Evolutionary conservation across 2,329 filamentous ascomycete species (phyloP).

Genomic region (Trichoderma gracile): DNA sequence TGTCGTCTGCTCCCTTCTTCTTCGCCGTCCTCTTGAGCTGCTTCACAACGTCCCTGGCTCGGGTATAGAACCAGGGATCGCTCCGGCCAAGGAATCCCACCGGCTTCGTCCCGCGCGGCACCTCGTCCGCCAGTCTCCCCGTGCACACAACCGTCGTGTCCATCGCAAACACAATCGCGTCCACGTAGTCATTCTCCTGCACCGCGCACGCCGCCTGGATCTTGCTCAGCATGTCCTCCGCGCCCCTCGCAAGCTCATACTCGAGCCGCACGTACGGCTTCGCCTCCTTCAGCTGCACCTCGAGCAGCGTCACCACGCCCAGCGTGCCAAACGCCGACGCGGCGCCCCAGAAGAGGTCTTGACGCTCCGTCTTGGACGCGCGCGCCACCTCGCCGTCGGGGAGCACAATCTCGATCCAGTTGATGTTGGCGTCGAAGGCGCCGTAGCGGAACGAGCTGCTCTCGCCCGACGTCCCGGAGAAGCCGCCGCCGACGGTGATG

Average conservation of each 20-base stretch:
- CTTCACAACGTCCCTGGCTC: constrained; percentile 52
- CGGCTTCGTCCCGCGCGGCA: constrained; percentile 39
- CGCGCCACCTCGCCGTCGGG: constrained; percentile 58
- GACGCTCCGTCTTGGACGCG: constrained; percentile 54
- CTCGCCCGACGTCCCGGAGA: constrained; percentile 67
- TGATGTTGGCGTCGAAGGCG: constrained; percentile 63
- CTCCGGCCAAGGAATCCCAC: constrained; percentile 55
- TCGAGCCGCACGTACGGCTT: constrained; percentile 58
- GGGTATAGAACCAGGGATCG: constrained; percentile 76
- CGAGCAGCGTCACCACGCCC: constrained; percentile 65
- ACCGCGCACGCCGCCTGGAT: constrained; percentile 48
- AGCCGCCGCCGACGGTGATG: constrained; percentile 70
- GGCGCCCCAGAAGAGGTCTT: constrained; percentile 65
- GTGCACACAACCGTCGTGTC: constrained; percentile 60
- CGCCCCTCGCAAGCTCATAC: constrained; percentile 51
- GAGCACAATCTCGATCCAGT: constrained; percentile 64
- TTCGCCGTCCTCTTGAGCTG: constrained; percentile 30
- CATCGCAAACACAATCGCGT: constrained; percentile 64
- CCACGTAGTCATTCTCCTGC: constrained; percentile 62
- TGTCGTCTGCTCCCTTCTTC: background rate
- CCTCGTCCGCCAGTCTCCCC: constrained; percentile 55
- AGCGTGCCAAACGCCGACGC: constrained; percentile 67
- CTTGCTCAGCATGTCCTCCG: constrained; percentile 42
- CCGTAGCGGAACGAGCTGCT: constrained; percentile 68
- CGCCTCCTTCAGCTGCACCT: constrained; percentile 59